phyloP scores from a whole-genome alignment of 2,329 filamentous ascomycete genomes.

The Fusarium domesticum region DNA sequence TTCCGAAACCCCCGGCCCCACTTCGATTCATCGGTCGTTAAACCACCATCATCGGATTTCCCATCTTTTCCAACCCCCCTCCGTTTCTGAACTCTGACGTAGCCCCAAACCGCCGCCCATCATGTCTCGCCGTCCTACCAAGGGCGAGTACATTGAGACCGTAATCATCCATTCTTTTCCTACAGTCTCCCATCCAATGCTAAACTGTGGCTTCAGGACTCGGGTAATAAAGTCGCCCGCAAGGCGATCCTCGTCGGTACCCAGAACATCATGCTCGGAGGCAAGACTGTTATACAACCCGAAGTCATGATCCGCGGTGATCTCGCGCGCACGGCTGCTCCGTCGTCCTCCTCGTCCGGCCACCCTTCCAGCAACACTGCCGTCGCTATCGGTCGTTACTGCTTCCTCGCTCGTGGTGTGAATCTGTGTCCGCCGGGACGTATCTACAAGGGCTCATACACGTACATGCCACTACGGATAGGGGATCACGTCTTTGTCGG shows the following conservation, averaged over 20 bases:
- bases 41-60: constrained; percentile 14
- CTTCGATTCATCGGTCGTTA: constrained; percentile 13
- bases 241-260: constrained; percentile 90
- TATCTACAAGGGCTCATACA: constrained; percentile 73
- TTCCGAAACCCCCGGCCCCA: constrained; percentile 9
- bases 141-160: constrained; percentile 96
- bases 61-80: constrained; percentile 8
- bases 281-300: constrained; percentile 92
- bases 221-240: constrained; percentile 96
- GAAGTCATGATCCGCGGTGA: constrained; percentile 94
- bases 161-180: constrained; percentile 45
- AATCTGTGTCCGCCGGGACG: constrained; percentile 81
- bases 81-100: constrained; percentile 12
- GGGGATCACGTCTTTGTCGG: constrained; percentile 94
- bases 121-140: constrained; percentile 75
- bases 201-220: constrained; percentile 61
- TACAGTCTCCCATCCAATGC: background rate
- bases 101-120: constrained; percentile 24
- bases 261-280: constrained; percentile 95
- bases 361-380: constrained; percentile 57
- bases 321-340: constrained; percentile 59
- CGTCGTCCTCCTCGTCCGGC: constrained; percentile 38
- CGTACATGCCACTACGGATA: constrained; percentile 86
- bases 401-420: constrained; percentile 76
- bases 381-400: constrained; percentile 88